Evolutionary conservation across 306 rosid species (phyloP), one percentile per base, ranked within the genome.

Genomic region (Corylus avellana): DNA sequence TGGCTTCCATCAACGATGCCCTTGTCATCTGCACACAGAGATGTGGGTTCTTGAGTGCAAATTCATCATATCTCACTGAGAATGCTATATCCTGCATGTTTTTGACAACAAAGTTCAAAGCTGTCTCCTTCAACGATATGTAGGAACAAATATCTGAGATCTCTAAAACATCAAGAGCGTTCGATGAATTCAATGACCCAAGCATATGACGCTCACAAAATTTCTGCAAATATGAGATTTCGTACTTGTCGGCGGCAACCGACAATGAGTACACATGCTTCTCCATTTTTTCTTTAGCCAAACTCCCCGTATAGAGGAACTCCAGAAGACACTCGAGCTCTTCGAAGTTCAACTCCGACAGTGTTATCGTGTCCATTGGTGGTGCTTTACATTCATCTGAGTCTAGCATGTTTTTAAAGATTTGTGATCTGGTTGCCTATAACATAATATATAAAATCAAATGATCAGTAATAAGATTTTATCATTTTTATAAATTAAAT

Each of bases 161-260:
- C 82, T 91, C 97, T 5, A 92, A 75, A 12, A 92, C 83, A 46
- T 84, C 88, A 39, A 92, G 87, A 10, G 91, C 96, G 72, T 81
- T 95, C 5, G 83, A 77, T 0, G 77, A 74, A 22, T 77, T 85
- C 37, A 95, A 70, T 4, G 89, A 85, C 73, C 58, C 59, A 14
- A 73, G 68, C 86, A 95, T 80, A 12, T 84, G 73, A 12, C 86
- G 79, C 79, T 95, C 94, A 77, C 98, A 92, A 1, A 85, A 85
- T 77, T 83, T 87, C 74, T 74, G 83, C 47, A 92, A 76, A 68
- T 90, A 92, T 12, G 91, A 71, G 25, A 95, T 88, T 14, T 76
- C 84, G 71, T 95, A 95, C 85, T 95, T 95, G 17, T 95, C 92
- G 7, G 97, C 98, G 16, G 98, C 98, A 5, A 82, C 73, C 11